A percentile compares a stretch with the other conserved stretches of the same genome.
Evolutionary conservation across 495 filamentous ascomycete genomes (phyloP).

Genomic region (Cryomyces minteri): DNA sequence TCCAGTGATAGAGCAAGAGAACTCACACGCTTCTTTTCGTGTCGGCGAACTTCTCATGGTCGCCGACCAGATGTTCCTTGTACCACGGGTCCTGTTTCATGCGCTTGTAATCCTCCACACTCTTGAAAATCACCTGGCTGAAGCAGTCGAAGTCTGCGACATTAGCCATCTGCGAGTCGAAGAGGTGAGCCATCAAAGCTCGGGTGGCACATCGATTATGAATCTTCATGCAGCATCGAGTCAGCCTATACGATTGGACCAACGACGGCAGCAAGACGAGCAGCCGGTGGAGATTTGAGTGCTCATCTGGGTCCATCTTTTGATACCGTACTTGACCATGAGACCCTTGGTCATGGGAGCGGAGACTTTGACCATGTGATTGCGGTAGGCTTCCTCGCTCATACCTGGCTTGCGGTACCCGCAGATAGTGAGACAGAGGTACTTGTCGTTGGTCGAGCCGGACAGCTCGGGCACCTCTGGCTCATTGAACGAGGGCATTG

Average conservation of each 20-base stretch:
- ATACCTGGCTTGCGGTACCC: conserved; percentile 30
- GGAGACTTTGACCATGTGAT: conserved; percentile 19
- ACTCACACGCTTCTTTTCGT: conserved; percentile 1
- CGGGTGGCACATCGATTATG: conserved; percentile 23
- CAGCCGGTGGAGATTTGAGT: no score
- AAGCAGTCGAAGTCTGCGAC: conserved; percentile 27
- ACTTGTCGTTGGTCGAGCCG: background rate
- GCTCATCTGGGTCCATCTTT: conserved; percentile 20
- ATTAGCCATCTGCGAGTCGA: conserved; percentile 21
- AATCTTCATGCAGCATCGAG: conserved; percentile 16
- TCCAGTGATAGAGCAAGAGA: no score
- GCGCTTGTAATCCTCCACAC: conserved; percentile 18
- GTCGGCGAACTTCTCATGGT: conserved; percentile 7
- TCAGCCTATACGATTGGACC: background rate
- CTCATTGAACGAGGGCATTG: background rate
- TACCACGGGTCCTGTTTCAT: conserved; percentile 6
- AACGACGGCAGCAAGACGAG: background rate
- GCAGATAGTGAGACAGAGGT: conserved; percentile 3
- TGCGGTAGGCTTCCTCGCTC: conserved; percentile 12
- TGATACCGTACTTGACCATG: conserved; percentile 28
- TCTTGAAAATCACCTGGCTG: conserved; percentile 22
- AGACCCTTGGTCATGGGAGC: conserved; percentile 25
- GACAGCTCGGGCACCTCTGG: background rate
- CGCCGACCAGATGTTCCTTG: conserved; percentile 1
- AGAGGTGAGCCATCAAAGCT: conserved; percentile 20